Conservation (phyloP, 2,329 filamentous ascomycete genomes). For the Xylariaceae sp. region DNA sequence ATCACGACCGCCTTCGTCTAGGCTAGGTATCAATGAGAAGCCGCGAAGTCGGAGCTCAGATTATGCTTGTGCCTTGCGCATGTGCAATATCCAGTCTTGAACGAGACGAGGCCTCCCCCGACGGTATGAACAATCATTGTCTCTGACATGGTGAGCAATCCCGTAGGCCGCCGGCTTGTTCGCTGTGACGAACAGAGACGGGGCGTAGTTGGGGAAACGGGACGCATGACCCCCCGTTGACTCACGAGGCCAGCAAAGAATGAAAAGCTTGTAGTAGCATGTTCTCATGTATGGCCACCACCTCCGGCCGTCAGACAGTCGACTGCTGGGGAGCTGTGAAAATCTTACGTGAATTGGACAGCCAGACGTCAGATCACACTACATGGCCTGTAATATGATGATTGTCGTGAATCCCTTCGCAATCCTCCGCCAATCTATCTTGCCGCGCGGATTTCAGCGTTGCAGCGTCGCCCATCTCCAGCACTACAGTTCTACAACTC, state of each 20-base stretch:
- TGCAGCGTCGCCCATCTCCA: not conserved
- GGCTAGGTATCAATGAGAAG: constrained; percentile 1
- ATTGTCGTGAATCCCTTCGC: not conserved
- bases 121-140: no score
- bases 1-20: constrained; percentile 1
- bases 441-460: not conserved
- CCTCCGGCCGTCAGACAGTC: not conserved
- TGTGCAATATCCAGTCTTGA: not conserved
- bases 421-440: not conserved
- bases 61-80: constrained; percentile 1
- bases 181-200: no score
- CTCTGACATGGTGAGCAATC: no score
- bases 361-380: no score
- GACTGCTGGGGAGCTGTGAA: not conserved
- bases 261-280: not conserved
- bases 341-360: no score
- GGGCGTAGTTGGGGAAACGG: not conserved
- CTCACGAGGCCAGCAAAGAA: not conserved
- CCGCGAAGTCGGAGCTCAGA: constrained; percentile 12
- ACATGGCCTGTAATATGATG: no score
- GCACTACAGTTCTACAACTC: no score
- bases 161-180: no score
- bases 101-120: no score
- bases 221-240: not conserved
- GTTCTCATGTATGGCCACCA: not conserved